phyloP scores from a whole-genome alignment of 225 moss, liverwort and hornwort species.

The Sphagnum tenellum region DNA sequence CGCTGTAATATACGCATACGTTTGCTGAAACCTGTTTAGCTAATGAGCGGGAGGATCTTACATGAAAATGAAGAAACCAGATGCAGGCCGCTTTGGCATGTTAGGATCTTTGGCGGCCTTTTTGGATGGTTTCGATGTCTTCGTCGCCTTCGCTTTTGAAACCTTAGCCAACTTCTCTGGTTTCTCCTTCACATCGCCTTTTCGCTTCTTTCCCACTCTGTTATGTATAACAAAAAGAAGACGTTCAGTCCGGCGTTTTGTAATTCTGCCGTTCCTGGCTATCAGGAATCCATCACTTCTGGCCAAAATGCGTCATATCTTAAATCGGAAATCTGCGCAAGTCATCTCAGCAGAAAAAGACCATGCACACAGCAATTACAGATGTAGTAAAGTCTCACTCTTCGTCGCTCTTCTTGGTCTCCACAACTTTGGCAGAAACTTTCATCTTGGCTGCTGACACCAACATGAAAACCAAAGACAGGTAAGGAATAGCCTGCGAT shows the following conservation, averaged over 20 bases:
- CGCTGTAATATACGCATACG: too few relatives aligned
- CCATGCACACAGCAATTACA: conserved; percentile 15
- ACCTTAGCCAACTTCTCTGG: too few relatives aligned
- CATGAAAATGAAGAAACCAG: conserved; percentile 53
- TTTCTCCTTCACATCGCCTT: neutral
- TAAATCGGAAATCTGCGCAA: neutral
- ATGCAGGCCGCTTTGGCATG: conserved; percentile 39
- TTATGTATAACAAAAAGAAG: neutral
- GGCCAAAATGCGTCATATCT: neutral
- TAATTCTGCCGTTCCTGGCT: too few relatives aligned
- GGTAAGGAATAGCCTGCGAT: too few relatives aligned
- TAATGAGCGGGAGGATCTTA: neutral
- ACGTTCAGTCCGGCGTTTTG: too few relatives aligned
- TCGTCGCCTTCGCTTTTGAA: conserved; percentile 6
- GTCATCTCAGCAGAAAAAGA: neutral
- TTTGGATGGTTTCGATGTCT: conserved; percentile 14
- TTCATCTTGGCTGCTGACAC: conserved; percentile 31
- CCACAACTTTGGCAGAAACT: conserved; percentile 13
- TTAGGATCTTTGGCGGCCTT: conserved; percentile 40
- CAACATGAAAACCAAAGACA: too few relatives aligned
- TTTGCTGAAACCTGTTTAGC: too few relatives aligned
- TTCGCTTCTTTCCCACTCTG: conserved; percentile 9
- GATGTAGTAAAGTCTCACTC: conserved; percentile 12
- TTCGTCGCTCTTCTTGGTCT: conserved; percentile 15
- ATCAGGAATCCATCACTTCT: too few relatives aligned